phyloP scores from a whole-genome alignment of 306 rosid genomes.

The Dalbergia cochinchinensis region DNA sequence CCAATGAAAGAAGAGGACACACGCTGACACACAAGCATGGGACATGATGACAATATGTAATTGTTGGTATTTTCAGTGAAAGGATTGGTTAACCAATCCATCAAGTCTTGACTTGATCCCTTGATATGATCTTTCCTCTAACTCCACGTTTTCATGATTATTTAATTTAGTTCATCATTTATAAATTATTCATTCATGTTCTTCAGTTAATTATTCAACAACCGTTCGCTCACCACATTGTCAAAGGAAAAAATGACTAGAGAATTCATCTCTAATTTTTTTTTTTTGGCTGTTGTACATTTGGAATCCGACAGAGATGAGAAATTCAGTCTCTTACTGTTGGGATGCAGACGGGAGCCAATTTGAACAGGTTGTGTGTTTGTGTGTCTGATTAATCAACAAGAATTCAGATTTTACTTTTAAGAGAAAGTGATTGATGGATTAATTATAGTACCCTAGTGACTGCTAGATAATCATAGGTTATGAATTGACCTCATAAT shows the following conservation, averaged over 20 bases:
- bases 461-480: constrained; percentile 24
- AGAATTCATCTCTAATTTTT: not conserved
- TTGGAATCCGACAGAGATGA: not conserved
- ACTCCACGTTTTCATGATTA: not conserved
- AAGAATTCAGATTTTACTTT: not conserved
- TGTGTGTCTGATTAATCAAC: not conserved
- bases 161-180: not conserved
- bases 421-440: constrained; percentile 45
- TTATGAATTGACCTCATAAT: constrained; percentile 34
- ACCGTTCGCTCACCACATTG: not conserved
- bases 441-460: not conserved
- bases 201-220: not conserved
- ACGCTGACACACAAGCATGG: not conserved
- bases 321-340: not conserved
- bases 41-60: not conserved
- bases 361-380: not conserved
- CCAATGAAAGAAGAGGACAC: not conserved
- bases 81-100: constrained; percentile 10
- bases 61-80: not conserved
- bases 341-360: not conserved
- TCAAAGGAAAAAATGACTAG: not conserved
- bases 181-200: not conserved
- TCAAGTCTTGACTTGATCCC: not conserved
- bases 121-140: constrained; percentile 5
- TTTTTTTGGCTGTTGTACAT: not conserved